Conservation (phyloP, 2,329 filamentous ascomycete species). For the Saccharata proteae region DNA sequence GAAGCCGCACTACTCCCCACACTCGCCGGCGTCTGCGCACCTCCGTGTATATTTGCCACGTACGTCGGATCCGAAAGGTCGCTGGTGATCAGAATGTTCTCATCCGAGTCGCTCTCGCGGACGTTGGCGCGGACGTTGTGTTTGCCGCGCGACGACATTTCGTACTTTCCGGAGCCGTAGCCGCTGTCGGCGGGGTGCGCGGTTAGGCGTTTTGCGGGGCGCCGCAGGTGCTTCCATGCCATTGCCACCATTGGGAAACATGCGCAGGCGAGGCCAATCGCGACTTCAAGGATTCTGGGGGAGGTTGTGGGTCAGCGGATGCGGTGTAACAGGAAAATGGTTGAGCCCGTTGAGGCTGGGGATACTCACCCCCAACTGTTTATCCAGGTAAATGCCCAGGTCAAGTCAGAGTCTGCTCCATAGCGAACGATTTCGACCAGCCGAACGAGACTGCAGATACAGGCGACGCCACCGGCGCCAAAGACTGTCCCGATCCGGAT, state of each 20-base stretch:
- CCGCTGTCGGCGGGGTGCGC: neutral
- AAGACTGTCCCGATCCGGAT: conserved; percentile 26
- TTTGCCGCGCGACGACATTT: neutral
- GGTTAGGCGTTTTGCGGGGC: neutral
- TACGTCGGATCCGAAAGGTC: too few relatives aligned
- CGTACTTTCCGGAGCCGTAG: conserved; percentile 3
- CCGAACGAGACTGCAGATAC: conserved; percentile 26
- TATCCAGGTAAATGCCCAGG: conserved; percentile 23
- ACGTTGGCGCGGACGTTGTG: neutral
- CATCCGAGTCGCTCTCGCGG: neutral
- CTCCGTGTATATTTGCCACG: too few relatives aligned
- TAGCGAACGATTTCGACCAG: conserved; percentile 22
- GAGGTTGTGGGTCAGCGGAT: neutral
- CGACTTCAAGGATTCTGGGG: conserved; percentile 11
- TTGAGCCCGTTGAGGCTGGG: too few relatives aligned
- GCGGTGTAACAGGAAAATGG: neutral
- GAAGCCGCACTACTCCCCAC: too few relatives aligned
- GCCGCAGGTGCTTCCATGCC: conserved; percentile 5
- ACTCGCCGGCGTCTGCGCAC: too few relatives aligned
- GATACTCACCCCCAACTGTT: conserved; percentile 26
- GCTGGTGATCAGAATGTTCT: conserved; percentile 5
- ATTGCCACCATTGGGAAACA: conserved; percentile 9
- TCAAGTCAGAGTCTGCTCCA: conserved; percentile 19
- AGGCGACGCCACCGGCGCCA: conserved; percentile 26
- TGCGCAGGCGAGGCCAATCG: conserved; percentile 10